These are phyloP conservation scores for Stagonosporopsis tanaceti DNA, from an alignment of 2,329 filamentous ascomycete species.

Conservation along the genomic window DNA sequence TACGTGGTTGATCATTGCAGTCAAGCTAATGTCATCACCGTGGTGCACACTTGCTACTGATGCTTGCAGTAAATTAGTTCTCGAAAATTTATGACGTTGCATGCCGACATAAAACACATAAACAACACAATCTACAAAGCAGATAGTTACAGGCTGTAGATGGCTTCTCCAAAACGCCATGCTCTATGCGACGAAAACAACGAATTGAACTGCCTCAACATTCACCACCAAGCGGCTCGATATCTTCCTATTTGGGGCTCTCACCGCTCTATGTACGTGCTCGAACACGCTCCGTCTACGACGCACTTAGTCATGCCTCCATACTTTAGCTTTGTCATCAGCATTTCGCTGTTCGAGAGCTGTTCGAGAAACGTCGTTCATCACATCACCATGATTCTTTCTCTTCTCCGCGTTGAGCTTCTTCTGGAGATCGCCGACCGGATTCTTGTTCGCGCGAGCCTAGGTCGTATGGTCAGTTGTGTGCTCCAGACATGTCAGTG, in stretches of 20 bases:
- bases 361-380: too few species aligned
- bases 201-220: neutral
- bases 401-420: conserved; percentile 79
- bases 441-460: conserved; percentile 71
- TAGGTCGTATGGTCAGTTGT: conserved; percentile 43
- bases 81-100: too few species aligned
- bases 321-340: conserved; percentile 72
- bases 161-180: neutral
- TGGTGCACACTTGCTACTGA: too few species aligned
- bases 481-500: neutral
- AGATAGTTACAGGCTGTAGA: neutral
- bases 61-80: too few species aligned
- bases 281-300: too few species aligned
- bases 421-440: conserved; percentile 60
- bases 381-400: conserved; percentile 56
- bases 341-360: conserved; percentile 64
- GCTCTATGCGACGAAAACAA: conserved; percentile 1
- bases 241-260: too few species aligned
- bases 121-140: too few species aligned
- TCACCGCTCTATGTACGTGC: too few species aligned
- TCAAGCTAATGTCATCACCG: too few species aligned
- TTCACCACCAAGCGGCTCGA: too few species aligned
- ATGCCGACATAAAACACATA: too few species aligned
- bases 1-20: too few species aligned
- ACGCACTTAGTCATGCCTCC: conserved; percentile 69